Conservation (phyloP, 805 yeast genomes). For the Ogataea pilisensis region DNA sequence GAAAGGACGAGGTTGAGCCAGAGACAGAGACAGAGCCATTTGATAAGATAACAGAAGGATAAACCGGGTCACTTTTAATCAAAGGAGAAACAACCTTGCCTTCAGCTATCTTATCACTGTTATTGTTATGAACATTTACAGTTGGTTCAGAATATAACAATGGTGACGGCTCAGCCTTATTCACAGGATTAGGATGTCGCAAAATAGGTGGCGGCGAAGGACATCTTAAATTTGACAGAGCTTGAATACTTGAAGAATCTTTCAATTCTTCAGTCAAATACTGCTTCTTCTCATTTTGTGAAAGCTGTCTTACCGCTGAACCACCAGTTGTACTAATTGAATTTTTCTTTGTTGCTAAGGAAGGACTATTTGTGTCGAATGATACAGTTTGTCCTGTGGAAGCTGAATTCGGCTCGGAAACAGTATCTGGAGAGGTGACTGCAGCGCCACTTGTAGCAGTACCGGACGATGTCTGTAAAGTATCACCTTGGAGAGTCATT, state of each 20-base stretch:
- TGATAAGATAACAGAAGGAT: not conserved
- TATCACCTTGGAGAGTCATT: not conserved
- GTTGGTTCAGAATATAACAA: slow-evolving; percentile 3
- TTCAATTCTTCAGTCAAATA: slow-evolving; percentile 12
- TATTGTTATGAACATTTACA: slow-evolving; percentile 1
- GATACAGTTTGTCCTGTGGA: too few relatives aligned
- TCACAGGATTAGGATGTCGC: slow-evolving; percentile 29
- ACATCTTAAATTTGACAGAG: slow-evolving; percentile 55
- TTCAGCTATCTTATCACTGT: too few relatives aligned
- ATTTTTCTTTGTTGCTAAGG: slow-evolving; percentile 17
- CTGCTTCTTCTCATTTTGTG: slow-evolving; percentile 6
- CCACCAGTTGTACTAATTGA: slow-evolving; percentile 9
- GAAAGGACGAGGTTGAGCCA: slow-evolving; percentile 6
- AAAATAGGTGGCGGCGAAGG: slow-evolving; percentile 75
- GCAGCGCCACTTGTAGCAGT: not conserved
- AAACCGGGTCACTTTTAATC: not conserved
- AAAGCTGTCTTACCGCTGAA: slow-evolving; percentile 5
- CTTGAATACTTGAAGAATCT: slow-evolving; percentile 49
- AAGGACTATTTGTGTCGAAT: slow-evolving; percentile 15
- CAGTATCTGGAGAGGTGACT: not conserved
- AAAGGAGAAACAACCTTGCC: not conserved
- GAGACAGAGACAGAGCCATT: not conserved
- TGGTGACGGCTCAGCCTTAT: slow-evolving; percentile 18
- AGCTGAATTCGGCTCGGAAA: not conserved
- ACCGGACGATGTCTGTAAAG: not conserved